Percentiles rank a stretch among this genome's conserved stretches.
Conservation (phyloP, 2,329 filamentous ascomycete genomes). For the Fusarium nisikadoi region DNA sequence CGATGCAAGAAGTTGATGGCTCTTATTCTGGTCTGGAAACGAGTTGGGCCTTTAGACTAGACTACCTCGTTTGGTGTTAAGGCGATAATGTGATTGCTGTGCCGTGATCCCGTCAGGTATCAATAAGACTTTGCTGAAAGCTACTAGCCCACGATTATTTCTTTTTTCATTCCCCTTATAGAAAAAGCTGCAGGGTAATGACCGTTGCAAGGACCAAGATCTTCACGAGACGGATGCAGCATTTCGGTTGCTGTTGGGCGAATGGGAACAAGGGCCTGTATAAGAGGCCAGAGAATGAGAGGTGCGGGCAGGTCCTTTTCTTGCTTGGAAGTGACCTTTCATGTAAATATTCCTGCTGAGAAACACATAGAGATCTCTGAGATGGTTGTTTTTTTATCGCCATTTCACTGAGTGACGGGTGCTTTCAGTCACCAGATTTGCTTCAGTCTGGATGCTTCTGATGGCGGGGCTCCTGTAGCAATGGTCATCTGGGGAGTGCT, state of each 20-base stretch:
- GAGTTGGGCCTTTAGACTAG: constrained; percentile 10
- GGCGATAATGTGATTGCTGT: constrained; percentile 14
- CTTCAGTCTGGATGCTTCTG: neutral
- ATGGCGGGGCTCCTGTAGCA: constrained; percentile 16
- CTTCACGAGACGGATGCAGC: constrained; percentile 5
- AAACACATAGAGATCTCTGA: neutral
- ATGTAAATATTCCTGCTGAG: neutral
- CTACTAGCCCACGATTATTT: neutral
- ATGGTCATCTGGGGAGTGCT: constrained; percentile 21
- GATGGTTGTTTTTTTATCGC: neutral
- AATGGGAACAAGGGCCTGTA: constrained; percentile 9
- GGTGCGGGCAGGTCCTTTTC: neutral
- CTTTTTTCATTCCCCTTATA: neutral
- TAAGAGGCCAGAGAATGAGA: neutral
- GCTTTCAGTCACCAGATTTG: constrained; percentile 10
- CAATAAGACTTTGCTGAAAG: constrained; percentile 7
- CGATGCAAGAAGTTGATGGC: constrained; percentile 1
- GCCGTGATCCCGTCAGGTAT: constrained; percentile 24
- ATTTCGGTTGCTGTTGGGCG: constrained; percentile 19
- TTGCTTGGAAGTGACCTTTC: neutral
- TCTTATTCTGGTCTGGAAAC: neutral
- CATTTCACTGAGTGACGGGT: neutral
- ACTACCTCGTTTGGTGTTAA: neutral
- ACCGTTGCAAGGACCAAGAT: constrained; percentile 26
- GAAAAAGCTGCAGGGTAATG: constrained; percentile 4